These are phyloP conservation scores for Carex scoparia DNA, from an alignment of 176 grass and related monocot species.

Conservation along the genomic window DNA sequence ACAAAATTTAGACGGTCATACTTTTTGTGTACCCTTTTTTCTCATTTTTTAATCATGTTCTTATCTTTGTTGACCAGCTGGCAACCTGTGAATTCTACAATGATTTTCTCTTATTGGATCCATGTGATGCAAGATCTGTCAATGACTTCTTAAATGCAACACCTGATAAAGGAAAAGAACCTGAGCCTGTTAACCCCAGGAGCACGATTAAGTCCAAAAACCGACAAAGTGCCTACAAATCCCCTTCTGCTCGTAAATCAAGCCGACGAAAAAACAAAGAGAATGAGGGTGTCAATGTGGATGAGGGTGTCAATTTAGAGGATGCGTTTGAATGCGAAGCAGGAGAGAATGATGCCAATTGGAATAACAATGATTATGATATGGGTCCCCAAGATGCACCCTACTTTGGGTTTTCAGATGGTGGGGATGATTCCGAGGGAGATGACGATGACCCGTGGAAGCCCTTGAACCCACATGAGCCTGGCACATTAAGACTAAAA, in stretches of 20 bases:
- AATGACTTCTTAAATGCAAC: conserved; percentile 52
- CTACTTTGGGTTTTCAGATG: conserved; percentile 40
- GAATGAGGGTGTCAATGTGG: neutral
- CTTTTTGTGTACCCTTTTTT: conserved; percentile 19
- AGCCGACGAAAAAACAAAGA: conserved; percentile 34
- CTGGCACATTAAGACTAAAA: conserved; percentile 69
- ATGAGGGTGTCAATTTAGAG: conserved; percentile 21
- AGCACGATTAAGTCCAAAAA: conserved; percentile 46
- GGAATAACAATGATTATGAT: conserved; percentile 31
- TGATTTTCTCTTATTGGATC: conserved; percentile 84
- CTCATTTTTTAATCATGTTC: neutral
- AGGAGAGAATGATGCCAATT: conserved; percentile 24
- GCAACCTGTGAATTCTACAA: conserved; percentile 84
- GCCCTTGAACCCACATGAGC: conserved; percentile 79
- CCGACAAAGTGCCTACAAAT: conserved; percentile 35
- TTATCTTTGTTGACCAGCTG: conserved; percentile 59
- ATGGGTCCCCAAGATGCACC: conserved; percentile 42
- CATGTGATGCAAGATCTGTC: conserved; percentile 72
- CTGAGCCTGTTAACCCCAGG: conserved; percentile 29
- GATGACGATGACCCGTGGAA: conserved; percentile 64
- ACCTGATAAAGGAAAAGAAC: conserved; percentile 37
- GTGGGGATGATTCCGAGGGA: conserved; percentile 56
- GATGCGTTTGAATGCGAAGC: conserved; percentile 24
- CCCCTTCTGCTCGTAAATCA: conserved; percentile 42
- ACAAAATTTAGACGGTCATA: conserved; percentile 5